A percentile compares a stretch with the other conserved stretches of the same genome.
Evolutionary conservation across 2,329 filamentous ascomycete species (phyloP).

Genomic region (Colletotrichum horii): DNA sequence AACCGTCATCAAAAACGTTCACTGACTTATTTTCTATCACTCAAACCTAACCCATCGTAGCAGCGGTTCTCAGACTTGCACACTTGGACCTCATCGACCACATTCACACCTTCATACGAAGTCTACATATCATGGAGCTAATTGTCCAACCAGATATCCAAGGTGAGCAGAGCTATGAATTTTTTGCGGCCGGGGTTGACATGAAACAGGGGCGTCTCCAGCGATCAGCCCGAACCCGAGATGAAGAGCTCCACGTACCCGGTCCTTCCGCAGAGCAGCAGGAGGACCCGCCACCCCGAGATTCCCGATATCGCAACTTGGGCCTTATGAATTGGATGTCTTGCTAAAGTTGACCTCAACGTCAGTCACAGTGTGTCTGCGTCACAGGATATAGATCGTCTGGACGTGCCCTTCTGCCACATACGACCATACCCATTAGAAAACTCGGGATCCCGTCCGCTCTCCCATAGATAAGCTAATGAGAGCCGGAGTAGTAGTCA

Average conservation of each 20-base stretch:
- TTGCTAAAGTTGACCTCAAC: neutral
- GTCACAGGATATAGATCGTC: neutral
- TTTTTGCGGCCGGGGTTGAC: neutral
- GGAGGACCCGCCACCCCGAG: neutral
- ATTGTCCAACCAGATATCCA: neutral
- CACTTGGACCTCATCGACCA: neutral
- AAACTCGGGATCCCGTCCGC: neutral
- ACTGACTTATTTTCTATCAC: neutral
- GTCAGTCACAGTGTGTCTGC: neutral
- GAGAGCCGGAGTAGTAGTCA: neutral
- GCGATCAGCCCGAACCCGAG: neutral
- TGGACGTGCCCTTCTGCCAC: fast-evolving
- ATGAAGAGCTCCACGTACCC: neutral
- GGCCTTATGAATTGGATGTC: neutral
- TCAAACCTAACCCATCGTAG: neutral
- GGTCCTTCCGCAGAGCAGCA: neutral
- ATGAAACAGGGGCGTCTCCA: neutral
- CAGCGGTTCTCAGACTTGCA: neutral
- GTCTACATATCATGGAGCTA: neutral
- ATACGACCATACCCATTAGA: neutral
- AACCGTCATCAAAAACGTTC: neutral
- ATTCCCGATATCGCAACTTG: neutral
- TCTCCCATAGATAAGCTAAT: neutral
- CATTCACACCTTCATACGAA: neutral
- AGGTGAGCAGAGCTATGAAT: neutral